Evolutionary conservation across 208 protist genomes (phyloP).

Genomic region (Herpetomonas samuelpessoai): DNA sequence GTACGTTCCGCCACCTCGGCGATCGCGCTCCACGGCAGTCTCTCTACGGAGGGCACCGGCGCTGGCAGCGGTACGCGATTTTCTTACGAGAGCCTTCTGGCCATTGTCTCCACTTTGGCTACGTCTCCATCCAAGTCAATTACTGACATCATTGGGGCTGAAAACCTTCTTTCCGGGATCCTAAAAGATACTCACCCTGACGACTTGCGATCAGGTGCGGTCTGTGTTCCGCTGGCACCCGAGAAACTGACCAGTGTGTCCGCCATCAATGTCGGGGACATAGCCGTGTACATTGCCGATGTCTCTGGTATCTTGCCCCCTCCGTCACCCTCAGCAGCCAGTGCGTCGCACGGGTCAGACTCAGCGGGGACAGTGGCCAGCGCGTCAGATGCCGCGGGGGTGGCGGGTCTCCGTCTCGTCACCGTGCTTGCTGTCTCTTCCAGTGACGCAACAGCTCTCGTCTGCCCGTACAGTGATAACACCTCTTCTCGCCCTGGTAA

Average conservation of each 20-base stretch:
- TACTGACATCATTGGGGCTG: conserved; percentile 31
- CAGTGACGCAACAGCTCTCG: too few relatives aligned
- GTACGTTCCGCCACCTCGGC: conserved; percentile 1
- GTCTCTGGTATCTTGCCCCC: not conserved
- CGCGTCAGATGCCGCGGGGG: too few relatives aligned
- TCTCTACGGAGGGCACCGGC: not conserved
- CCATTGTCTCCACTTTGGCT: conserved; percentile 33
- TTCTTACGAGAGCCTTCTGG: conserved; percentile 44
- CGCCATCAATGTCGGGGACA: conserved; percentile 27
- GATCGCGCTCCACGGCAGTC: too few relatives aligned
- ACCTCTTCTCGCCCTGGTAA: too few relatives aligned
- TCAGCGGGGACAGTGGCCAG: too few relatives aligned
- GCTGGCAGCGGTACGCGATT: conserved; percentile 13
- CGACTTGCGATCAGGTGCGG: conserved; percentile 28
- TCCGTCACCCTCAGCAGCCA: not conserved
- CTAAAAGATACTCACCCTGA: conserved; percentile 21
- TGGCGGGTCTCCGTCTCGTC: too few relatives aligned
- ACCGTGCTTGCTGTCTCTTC: too few relatives aligned
- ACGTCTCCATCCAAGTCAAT: conserved; percentile 44
- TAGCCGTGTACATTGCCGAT: conserved; percentile 41
- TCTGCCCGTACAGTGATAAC: too few relatives aligned
- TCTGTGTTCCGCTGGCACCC: conserved; percentile 33
- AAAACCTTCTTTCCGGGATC: conserved; percentile 37
- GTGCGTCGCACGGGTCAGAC: too few relatives aligned
- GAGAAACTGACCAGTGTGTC: conserved; percentile 8